These are phyloP conservation scores for Circinella minor DNA, from an alignment of 371 early-diverging fungal genomes.

Conservation along the genomic window DNA sequence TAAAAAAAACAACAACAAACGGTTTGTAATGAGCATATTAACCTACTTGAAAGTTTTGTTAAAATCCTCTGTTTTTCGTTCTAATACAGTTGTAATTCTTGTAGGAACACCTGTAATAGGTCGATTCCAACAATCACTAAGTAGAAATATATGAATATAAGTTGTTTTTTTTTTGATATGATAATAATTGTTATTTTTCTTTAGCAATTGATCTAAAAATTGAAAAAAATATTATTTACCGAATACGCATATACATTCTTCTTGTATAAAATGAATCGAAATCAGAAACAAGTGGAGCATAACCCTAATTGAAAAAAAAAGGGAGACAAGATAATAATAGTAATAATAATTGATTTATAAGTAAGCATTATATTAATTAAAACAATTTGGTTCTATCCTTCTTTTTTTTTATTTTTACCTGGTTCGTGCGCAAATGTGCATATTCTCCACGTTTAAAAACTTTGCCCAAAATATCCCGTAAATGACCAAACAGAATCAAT, in stretches of 20 bases:
- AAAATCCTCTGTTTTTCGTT: constrained; percentile 83
- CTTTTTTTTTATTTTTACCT: constrained; percentile 44
- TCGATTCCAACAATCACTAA: constrained; percentile 95
- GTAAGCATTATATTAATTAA: too few species aligned
- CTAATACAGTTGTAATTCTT: constrained; percentile 85
- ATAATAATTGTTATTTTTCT: background rate
- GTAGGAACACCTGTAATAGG: constrained; percentile 98
- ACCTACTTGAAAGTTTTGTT: constrained; percentile 81
- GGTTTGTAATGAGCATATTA: too few species aligned
- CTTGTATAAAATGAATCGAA: constrained; percentile 98
- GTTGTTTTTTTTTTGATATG: background rate
- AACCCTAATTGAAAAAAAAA: constrained; percentile 54
- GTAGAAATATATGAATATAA: too few species aligned
- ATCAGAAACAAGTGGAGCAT: constrained; percentile 92
- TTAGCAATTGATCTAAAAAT: too few species aligned
- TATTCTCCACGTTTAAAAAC: constrained; percentile 73
- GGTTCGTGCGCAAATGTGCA: constrained; percentile 70
- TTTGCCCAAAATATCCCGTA: constrained; percentile 90
- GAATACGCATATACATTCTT: constrained; percentile 92
- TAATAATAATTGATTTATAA: too few species aligned
- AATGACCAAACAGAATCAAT: constrained; percentile 92
- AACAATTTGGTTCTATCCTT: background rate
- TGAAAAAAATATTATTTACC: constrained; percentile 30
- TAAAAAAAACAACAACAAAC: too few species aligned
- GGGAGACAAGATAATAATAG: too few species aligned